Base-by-base conservation (phyloP, 225 moss, liverwort and hornwort genomes). In the Physcomitrellopsis africana region DNA sequence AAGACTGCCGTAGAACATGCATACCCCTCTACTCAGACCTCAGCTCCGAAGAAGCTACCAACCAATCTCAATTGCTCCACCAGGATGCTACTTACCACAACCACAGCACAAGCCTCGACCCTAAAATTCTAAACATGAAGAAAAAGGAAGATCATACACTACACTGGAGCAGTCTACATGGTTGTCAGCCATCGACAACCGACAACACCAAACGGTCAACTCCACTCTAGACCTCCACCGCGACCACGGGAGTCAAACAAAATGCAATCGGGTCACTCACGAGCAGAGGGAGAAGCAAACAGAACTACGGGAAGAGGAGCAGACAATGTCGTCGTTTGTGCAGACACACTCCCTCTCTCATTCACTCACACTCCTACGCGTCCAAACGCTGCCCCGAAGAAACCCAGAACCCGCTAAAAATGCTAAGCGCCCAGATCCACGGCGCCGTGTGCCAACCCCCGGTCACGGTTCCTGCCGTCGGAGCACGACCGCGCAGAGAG, bases 241-340 rank as follows among this genome's bases (percentile, higher is more conserved):
- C 26, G 26, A 58, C 12, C 32, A 37, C 14, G 47, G 1, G 13
- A 11, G n/a, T 9, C 13, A n/a, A 9, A 69, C 32, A 10, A 22
- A 58, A 9, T 13, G 16, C 16, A 12, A 58, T 23, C 12, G 52
- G 0, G 43, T 6, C 1, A 32, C 87, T 79, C 74, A 87, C 87
- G 72, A 82, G 87, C 85, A 80, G 87, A 82, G 65, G 55, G 42
- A 80, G 80, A 74, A 87, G 87, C 84, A 71, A 55, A 58, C 79
- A 71, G 65, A 37, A 79, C 62, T 79, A 62, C 57, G 58, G 37
- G 27, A 68, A 77, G 67, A 47, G 49, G 68, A 37, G 32, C 32
- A 37, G 7, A 75, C 53, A 68, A 13, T 53, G 51, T 44, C 53
- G 68, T 46, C 41, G 73, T 72, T 62, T 52, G 75, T 60, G 79